Evolutionary conservation across 2,329 filamentous ascomycete species (phyloP), one percentile per base, ranked within the genome.

Genomic region (Phyllosticta citribraziliensis): DNA sequence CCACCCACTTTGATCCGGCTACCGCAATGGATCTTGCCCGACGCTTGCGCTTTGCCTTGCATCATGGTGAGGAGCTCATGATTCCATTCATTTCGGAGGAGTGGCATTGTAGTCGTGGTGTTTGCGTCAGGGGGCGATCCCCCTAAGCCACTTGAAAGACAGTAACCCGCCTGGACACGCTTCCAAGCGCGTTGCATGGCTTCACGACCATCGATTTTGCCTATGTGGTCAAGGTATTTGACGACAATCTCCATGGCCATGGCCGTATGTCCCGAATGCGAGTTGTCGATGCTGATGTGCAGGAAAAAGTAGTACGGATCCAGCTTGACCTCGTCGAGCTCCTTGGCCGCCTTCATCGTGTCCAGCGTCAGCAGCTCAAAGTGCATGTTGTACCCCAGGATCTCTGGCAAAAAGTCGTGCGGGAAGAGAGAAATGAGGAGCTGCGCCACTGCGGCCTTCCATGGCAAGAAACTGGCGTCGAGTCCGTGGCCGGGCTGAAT

Each of bases 271-370:
- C 80, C 79, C 0, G 74, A 77, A 62, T 80, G 70, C 4, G 72
- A 70, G 64, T 81, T 82, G 64, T 82, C 80, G 56, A 82, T 81
- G 0, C 76, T 73, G 51, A 81, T 70, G 66, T 82, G 79, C 3
- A 82, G 68, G n/a, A 75, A 65, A 65, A 81, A 82, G 65, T 81
- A 82, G 51, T 77, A 77, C 0, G 74, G 66, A 60, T 79, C 70
- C 9, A 82, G 63, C 5, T 68, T 67, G 22, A 82, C 61, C 63
- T 79, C 78, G 14, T 67, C 68, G 24, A 81, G 68, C 66, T 82
- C 79, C 47, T 75, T 72, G 5, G 73, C 68, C 0, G 74, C 74
- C 52, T 71, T 71, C 61, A 80, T 64, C 1, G 75, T 70, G 58
- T 76, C 73, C 19, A 77, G 63, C 1, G 75, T 71, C 14, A 80